Evolutionary conservation across 306 rosid genomes (phyloP).

Genomic region (Aeschynomene evenia): DNA sequence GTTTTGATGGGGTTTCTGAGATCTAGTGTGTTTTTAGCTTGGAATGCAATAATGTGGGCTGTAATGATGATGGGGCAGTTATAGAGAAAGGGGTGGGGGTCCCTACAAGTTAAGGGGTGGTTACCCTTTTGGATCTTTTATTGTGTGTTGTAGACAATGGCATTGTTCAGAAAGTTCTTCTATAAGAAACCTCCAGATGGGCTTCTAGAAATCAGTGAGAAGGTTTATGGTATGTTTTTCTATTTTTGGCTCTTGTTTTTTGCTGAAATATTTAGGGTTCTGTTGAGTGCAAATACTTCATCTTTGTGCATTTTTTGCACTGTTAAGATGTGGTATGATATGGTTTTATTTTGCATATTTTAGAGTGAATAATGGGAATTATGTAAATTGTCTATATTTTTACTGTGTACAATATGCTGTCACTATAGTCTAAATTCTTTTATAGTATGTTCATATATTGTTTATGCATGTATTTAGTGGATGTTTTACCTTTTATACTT

Average conservation of each 20-base stretch:
- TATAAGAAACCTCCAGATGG: constrained; percentile 98
- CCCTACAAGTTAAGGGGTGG: constrained; percentile 15
- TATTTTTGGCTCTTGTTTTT: constrained; percentile 28
- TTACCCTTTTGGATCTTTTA: constrained; percentile 52
- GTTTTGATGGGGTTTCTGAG: constrained; percentile 38
- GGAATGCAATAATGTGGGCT: constrained; percentile 40
- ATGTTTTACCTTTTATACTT: constrained; percentile 1
- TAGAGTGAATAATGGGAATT: constrained; percentile 9
- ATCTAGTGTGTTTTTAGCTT: constrained; percentile 37
- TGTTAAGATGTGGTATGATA: constrained; percentile 23
- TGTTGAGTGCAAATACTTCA: constrained; percentile 9
- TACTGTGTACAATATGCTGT: background rate
- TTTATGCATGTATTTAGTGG: constrained; percentile 14
- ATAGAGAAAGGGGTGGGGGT: constrained; percentile 25
- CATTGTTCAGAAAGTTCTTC: constrained; percentile 86
- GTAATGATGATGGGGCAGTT: constrained; percentile 38
- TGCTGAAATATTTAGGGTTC: constrained; percentile 10
- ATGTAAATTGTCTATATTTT: background rate
- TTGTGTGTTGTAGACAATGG: constrained; percentile 50
- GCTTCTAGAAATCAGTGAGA: constrained; percentile 87
- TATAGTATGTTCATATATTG: constrained; percentile 24
- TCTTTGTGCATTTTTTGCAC: constrained; percentile 20
- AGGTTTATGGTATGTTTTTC: constrained; percentile 82
- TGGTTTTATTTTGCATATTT: constrained; percentile 12
- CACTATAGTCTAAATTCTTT: background rate